These are phyloP conservation scores for Cicer bijugum DNA, from an alignment of 306 rosid genomes.

Conservation along the genomic window DNA sequence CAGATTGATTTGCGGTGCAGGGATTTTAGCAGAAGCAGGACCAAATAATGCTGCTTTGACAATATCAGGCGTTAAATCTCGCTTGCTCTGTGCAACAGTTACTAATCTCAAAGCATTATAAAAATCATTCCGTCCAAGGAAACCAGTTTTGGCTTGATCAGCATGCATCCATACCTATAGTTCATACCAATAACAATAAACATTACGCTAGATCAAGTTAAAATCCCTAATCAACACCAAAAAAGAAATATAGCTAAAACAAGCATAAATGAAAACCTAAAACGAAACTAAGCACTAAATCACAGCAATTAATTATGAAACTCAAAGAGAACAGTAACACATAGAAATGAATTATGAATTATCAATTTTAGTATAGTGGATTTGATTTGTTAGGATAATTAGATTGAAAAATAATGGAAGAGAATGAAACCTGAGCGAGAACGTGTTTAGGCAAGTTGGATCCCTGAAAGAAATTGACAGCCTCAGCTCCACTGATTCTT, in stretches of 20 bases:
- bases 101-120: constrained; percentile 90
- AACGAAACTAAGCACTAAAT: constrained; percentile 26
- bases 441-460: constrained; percentile 81
- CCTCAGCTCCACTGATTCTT: constrained; percentile 91
- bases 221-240: neutral
- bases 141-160: constrained; percentile 86
- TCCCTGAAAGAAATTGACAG: constrained; percentile 84
- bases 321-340: constrained; percentile 11
- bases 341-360: neutral
- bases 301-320: neutral
- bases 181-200: constrained; percentile 28
- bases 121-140: constrained; percentile 85
- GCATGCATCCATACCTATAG: constrained; percentile 91
- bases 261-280: constrained; percentile 8
- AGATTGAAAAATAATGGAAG: constrained; percentile 5
- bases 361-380: constrained; percentile 24
- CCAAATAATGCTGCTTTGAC: constrained; percentile 87
- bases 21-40: constrained; percentile 93
- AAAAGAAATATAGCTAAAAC: neutral
- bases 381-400: neutral
- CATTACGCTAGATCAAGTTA: constrained; percentile 38
- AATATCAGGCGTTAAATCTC: constrained; percentile 84
- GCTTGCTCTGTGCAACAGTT: constrained; percentile 95
- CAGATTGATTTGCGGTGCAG: constrained; percentile 81
- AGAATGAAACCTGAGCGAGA: constrained; percentile 75